These are phyloP conservation scores for Aurinia saxatilis DNA, from an alignment of 345 rosid species.

Conservation along the genomic window DNA sequence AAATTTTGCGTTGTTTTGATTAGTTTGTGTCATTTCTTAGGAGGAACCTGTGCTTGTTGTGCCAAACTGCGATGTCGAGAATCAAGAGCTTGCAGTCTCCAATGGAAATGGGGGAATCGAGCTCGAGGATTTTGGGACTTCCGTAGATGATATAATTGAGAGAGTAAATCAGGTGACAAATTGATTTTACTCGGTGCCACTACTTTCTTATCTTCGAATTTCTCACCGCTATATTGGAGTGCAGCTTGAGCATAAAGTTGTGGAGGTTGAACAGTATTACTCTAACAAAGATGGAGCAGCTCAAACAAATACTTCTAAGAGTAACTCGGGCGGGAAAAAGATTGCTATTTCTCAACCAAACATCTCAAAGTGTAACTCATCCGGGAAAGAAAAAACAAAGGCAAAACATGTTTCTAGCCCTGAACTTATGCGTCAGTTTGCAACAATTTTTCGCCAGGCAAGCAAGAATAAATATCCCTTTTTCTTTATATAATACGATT, in stretches of 20 bases:
- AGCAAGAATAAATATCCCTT: neutral
- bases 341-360: conserved; percentile 36
- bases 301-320: conserved; percentile 37
- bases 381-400: conserved; percentile 46
- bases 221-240: conserved; percentile 10
- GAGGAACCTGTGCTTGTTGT: conserved; percentile 23
- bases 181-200: conserved; percentile 1
- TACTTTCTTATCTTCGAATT: neutral
- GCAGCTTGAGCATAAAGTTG: conserved; percentile 60
- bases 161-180: conserved; percentile 39
- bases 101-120: conserved; percentile 23
- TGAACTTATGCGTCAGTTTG: conserved; percentile 60
- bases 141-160: conserved; percentile 37
- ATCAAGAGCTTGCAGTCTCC: neutral
- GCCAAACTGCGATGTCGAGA: conserved; percentile 15
- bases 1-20: neutral
- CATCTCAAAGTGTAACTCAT: conserved; percentile 31
- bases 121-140: conserved; percentile 30
- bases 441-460: conserved; percentile 47
- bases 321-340: conserved; percentile 41
- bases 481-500: neutral
- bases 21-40: conserved; percentile 5
- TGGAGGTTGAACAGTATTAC: conserved; percentile 54
- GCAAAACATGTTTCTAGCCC: conserved; percentile 40
- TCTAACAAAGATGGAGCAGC: conserved; percentile 27